These are phyloP conservation scores for Colletotrichum noveboracense DNA, from an alignment of 2,329 filamentous ascomycete genomes.

Conservation along the genomic window DNA sequence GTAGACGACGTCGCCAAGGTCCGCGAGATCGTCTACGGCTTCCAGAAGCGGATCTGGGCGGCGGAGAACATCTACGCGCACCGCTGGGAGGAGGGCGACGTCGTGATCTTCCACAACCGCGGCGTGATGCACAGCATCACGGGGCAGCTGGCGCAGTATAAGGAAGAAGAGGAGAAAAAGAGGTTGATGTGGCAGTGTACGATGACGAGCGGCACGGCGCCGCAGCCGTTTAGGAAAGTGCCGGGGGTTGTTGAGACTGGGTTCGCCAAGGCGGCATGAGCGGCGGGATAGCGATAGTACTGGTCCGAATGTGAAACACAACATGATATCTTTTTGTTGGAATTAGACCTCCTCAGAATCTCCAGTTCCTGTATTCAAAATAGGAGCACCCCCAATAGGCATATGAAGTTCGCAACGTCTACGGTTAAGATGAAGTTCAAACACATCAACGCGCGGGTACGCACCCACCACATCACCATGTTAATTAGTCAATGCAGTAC, in stretches of 20 bases:
- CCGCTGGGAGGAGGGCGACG: constrained; percentile 31
- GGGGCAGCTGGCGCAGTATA: constrained; percentile 26
- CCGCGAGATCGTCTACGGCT: constrained; percentile 28
- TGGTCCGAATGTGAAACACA: neutral
- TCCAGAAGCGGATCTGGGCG: constrained; percentile 28
- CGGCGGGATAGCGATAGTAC: rapidly evolving
- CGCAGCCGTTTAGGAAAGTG: neutral
- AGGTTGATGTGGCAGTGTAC: constrained; percentile 35
- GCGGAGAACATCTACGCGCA: constrained; percentile 36
- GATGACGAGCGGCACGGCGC: constrained; percentile 19
- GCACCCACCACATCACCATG: neutral
- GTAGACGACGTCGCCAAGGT: neutral
- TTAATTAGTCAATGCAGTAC: neutral
- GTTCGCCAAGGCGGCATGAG: neutral
- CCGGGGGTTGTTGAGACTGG: neutral
- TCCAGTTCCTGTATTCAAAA: neutral
- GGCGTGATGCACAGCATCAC: neutral
- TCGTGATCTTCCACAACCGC: neutral
- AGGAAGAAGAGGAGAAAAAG: constrained; percentile 24
- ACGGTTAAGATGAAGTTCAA: neutral
- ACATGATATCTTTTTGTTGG: neutral
- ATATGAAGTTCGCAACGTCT: neutral
- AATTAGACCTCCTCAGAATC: neutral
- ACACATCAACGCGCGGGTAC: rapidly evolving
- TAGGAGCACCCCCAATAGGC: no score